These are phyloP conservation scores for Blumeria hordei DNA, from an alignment of 2,329 filamentous ascomycete genomes.

Conservation along the genomic window DNA sequence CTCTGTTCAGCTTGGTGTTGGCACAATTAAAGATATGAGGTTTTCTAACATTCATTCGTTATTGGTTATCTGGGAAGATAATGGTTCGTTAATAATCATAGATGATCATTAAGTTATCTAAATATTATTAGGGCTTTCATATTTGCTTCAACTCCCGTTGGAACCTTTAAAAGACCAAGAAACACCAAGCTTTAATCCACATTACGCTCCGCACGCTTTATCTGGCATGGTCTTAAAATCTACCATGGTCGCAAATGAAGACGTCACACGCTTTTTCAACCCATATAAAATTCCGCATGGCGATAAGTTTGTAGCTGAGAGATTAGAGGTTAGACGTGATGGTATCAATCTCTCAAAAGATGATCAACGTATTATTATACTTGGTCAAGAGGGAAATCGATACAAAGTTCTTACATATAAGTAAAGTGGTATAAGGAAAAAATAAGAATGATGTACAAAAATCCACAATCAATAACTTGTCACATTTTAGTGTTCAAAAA, in stretches of 20 bases:
- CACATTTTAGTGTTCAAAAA: too few species aligned
- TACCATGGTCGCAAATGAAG: slow-evolving; percentile 6
- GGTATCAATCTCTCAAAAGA: slow-evolving; percentile 3
- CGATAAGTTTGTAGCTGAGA: slow-evolving; percentile 8
- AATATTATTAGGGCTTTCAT: slow-evolving; percentile 5
- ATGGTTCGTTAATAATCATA: slow-evolving; percentile 7
- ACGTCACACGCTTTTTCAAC: slow-evolving; percentile 6
- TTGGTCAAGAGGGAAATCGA: slow-evolving; percentile 9
- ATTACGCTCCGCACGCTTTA: not conserved
- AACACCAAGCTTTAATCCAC: not conserved
- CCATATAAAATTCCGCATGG: slow-evolving; percentile 5
- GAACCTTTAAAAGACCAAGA: not conserved
- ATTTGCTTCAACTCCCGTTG: slow-evolving; percentile 11
- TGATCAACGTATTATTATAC: slow-evolving; percentile 8
- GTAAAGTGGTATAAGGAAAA: not conserved
- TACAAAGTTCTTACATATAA: slow-evolving; percentile 11
- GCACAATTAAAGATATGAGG: slow-evolving; percentile 13
- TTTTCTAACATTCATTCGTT: slow-evolving; percentile 11
- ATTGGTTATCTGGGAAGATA: slow-evolving; percentile 11
- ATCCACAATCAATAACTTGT: too few species aligned
- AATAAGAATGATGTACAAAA: too few species aligned
- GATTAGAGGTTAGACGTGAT: slow-evolving; percentile 8
- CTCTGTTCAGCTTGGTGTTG: slow-evolving; percentile 11
- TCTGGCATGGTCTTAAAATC: slow-evolving; percentile 1
- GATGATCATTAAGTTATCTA: not conserved